phyloP scores from a whole-genome alignment of 2,329 filamentous ascomycete species.

The Aureobasidium pullulans region DNA sequence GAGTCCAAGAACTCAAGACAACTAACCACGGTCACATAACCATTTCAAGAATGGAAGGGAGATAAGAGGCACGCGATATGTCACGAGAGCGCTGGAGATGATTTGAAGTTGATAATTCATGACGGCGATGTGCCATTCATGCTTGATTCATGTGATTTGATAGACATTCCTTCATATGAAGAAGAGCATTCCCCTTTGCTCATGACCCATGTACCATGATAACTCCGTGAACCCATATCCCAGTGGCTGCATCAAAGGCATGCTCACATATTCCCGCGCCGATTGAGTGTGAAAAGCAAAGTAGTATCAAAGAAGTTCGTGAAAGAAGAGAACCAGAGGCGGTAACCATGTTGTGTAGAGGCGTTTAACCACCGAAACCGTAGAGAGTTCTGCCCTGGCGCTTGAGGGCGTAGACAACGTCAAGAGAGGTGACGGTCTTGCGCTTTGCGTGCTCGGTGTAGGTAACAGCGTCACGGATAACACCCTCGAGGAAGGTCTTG shows the following conservation, averaged over 20 bases:
- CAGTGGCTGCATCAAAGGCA: slow-evolving; percentile 10
- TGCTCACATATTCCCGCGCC: slow-evolving; percentile 11
- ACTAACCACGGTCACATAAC: too few relatives aligned
- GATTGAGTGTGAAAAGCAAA: neutral
- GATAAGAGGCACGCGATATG: neutral
- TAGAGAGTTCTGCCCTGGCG: slow-evolving; percentile 59
- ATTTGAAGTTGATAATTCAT: slow-evolving; percentile 2
- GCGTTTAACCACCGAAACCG: slow-evolving; percentile 57
- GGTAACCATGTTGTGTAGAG: neutral
- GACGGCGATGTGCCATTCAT: slow-evolving; percentile 5
- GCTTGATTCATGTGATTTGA: slow-evolving; percentile 7
- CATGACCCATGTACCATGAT: slow-evolving; percentile 4
- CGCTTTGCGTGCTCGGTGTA: slow-evolving; percentile 80
- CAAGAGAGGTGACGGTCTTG: slow-evolving; percentile 60
- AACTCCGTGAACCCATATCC: neutral
- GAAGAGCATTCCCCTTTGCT: slow-evolving; percentile 3
- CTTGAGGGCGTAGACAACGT: slow-evolving; percentile 58
- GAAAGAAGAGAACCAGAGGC: neutral
- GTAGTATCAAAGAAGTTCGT: slow-evolving; percentile 2
- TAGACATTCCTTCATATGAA: slow-evolving; percentile 10
- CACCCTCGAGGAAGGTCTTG: slow-evolving; percentile 76
- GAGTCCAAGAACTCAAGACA: neutral
- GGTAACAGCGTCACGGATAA: slow-evolving; percentile 72
- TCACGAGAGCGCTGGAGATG: neutral
- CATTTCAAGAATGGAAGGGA: neutral